These are phyloP conservation scores for Akanthomyces dipterigenus DNA, from an alignment of 2,329 filamentous ascomycete species.

Conservation along the genomic window DNA sequence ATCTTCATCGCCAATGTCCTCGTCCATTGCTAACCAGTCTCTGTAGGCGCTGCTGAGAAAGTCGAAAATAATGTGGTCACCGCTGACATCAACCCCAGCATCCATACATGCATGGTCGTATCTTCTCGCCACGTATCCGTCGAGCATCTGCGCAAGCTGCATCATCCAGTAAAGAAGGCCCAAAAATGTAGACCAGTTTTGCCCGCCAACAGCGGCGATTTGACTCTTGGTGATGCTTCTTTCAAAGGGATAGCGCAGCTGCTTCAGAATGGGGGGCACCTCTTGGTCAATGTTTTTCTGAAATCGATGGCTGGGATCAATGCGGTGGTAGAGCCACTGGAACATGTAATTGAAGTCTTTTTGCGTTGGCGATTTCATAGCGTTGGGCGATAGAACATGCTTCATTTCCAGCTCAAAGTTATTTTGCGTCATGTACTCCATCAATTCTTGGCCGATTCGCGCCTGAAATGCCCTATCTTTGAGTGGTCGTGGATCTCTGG, in stretches of 20 bases:
- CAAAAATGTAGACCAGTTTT: slow-evolving; percentile 94
- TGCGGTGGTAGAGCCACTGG: slow-evolving; percentile 93
- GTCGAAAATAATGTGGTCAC: slow-evolving; percentile 88
- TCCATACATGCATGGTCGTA: slow-evolving; percentile 91
- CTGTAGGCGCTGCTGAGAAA: slow-evolving; percentile 86
- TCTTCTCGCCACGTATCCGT: slow-evolving; percentile 67
- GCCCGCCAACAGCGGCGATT: slow-evolving; percentile 87
- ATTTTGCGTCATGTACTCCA: slow-evolving; percentile 86
- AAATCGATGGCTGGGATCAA: slow-evolving; percentile 90
- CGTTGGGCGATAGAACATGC: slow-evolving; percentile 82
- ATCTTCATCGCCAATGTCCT: slow-evolving; percentile 80
- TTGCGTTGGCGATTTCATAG: slow-evolving; percentile 88
- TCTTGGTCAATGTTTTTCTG: slow-evolving; percentile 94
- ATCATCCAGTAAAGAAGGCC: slow-evolving; percentile 98
- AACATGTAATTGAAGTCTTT: slow-evolving; percentile 99
- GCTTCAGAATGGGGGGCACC: slow-evolving; percentile 85
- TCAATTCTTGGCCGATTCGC: slow-evolving; percentile 77
- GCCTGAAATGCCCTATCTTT: slow-evolving; percentile 74
- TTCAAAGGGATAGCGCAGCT: slow-evolving; percentile 90
- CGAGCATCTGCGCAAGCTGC: slow-evolving; percentile 91
- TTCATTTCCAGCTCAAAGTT: slow-evolving; percentile 99
- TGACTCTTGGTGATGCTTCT: slow-evolving; percentile 95
- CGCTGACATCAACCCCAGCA: slow-evolving; percentile 76
- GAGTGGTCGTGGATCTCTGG: slow-evolving; percentile 78
- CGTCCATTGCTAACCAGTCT: slow-evolving; percentile 89